Evolutionary conservation across 148 eudicot species (phyloP).

Genomic region (Mesembryanthemum crystallinum): DNA sequence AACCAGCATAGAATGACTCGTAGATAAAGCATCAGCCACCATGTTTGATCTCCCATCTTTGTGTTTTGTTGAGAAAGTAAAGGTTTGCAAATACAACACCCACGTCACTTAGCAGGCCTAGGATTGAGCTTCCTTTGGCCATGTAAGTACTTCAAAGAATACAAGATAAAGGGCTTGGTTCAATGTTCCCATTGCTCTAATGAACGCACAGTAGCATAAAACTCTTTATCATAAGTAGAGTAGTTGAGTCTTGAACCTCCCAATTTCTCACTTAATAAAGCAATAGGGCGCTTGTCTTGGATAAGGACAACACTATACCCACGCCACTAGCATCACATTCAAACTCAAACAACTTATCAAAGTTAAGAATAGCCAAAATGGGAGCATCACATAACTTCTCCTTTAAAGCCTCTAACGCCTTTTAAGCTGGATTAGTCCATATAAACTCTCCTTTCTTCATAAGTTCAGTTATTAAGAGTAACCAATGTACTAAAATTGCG

Average conservation of each 20-base stretch:
- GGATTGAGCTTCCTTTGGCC: neutral
- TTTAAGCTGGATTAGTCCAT: neutral
- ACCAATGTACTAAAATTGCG: neutral
- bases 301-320: constrained; percentile 14
- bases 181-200: neutral
- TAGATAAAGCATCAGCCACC: neutral
- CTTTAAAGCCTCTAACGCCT: neutral
- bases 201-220: neutral
- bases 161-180: neutral
- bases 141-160: neutral
- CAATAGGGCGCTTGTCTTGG: neutral
- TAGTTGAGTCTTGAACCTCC: neutral
- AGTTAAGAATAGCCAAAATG: constrained; percentile 3
- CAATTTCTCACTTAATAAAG: neutral
- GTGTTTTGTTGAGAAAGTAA: neutral
- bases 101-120: constrained; percentile 16
- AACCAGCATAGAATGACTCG: neutral
- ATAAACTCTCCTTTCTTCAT: constrained; percentile 3
- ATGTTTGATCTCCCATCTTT: neutral
- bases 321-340: constrained; percentile 20
- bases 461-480: neutral
- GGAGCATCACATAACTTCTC: neutral
- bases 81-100: neutral
- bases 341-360: constrained; percentile 5
- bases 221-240: neutral